Conservation (phyloP, 352 stramenopile species). For the Pythium grandisporangium region DNA sequence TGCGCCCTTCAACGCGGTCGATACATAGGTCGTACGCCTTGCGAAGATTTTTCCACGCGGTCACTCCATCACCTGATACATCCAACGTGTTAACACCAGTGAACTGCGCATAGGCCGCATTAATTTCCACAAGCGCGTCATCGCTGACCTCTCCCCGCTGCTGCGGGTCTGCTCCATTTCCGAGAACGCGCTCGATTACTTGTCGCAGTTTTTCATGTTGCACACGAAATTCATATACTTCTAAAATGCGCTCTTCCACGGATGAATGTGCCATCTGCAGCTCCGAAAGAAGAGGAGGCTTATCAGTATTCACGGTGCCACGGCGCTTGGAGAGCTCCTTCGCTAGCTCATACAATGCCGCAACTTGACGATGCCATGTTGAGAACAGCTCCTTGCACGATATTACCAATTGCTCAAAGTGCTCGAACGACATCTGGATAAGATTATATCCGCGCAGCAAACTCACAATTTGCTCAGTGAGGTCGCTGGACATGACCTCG, state of each 20-base stretch:
- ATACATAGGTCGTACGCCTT: constrained; percentile 89
- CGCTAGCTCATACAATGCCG: constrained; percentile 76
- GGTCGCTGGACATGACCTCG: constrained; percentile 82
- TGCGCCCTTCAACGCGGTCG: constrained; percentile 88
- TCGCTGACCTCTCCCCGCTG: constrained; percentile 53
- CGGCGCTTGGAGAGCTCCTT: constrained; percentile 83
- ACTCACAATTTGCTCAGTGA: constrained; percentile 74
- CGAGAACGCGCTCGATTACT: constrained; percentile 83
- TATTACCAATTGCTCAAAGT: constrained; percentile 69
- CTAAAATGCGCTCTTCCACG: constrained; percentile 82
- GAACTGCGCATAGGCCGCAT: constrained; percentile 83
- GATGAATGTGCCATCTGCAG: constrained; percentile 79
- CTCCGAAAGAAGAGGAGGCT: constrained; percentile 68
- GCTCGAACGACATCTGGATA: constrained; percentile 75
- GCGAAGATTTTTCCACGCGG: constrained; percentile 76
- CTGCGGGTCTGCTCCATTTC: constrained; percentile 36
- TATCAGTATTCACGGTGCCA: constrained; percentile 75
- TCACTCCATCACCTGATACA: constrained; percentile 73
- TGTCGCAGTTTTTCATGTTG: constrained; percentile 87
- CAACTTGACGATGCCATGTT: constrained; percentile 81
- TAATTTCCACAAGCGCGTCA: constrained; percentile 81
- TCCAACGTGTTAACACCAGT: constrained; percentile 76
- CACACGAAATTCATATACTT: constrained; percentile 87
- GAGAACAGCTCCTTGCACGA: constrained; percentile 81
- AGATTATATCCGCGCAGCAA: constrained; percentile 77